Conservation (phyloP, 169 alveolate genomes). For the Babesia divergens region DNA sequence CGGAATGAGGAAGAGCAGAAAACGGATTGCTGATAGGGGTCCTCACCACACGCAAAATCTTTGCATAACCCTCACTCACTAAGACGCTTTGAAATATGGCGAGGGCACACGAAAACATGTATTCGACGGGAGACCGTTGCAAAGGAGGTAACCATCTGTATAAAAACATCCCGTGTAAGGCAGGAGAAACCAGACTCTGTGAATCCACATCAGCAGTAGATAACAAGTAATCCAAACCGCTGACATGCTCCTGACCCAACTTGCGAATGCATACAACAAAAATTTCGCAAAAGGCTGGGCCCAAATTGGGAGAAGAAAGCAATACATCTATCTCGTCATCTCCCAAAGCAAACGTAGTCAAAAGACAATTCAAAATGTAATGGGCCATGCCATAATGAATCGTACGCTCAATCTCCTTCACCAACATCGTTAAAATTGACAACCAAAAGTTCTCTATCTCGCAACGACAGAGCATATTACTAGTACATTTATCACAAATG, state of each 20-base stretch:
- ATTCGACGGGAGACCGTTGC: constrained; percentile 46
- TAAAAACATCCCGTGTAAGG: constrained; percentile 50
- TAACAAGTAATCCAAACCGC: not conserved
- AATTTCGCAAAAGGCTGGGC: constrained; percentile 56
- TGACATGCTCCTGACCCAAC: constrained; percentile 10
- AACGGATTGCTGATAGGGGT: constrained; percentile 67
- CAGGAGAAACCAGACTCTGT: constrained; percentile 19
- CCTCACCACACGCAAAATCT: constrained; percentile 34
- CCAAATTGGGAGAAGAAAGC: constrained; percentile 33
- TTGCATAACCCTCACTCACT: constrained; percentile 25
- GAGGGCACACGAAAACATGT: constrained; percentile 25
- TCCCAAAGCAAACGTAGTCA: constrained; percentile 55
- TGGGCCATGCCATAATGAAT: constrained; percentile 27
- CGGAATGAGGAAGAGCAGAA: constrained; percentile 72
- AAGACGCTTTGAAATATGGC: constrained; percentile 36
- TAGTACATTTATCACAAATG: constrained; percentile 32
- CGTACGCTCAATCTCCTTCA: constrained; percentile 12
- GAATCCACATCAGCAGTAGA: not conserved
- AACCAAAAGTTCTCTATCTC: constrained; percentile 59
- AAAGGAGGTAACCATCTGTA: constrained; percentile 62
- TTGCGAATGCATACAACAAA: constrained; percentile 19
- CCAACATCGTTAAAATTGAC: constrained; percentile 18
- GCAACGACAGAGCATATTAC: constrained; percentile 31
- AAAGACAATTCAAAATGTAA: constrained; percentile 33
- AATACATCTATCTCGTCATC: constrained; percentile 47